These are phyloP conservation scores for Ogataea henricii DNA, from an alignment of 805 yeast genomes.

Conservation along the genomic window DNA sequence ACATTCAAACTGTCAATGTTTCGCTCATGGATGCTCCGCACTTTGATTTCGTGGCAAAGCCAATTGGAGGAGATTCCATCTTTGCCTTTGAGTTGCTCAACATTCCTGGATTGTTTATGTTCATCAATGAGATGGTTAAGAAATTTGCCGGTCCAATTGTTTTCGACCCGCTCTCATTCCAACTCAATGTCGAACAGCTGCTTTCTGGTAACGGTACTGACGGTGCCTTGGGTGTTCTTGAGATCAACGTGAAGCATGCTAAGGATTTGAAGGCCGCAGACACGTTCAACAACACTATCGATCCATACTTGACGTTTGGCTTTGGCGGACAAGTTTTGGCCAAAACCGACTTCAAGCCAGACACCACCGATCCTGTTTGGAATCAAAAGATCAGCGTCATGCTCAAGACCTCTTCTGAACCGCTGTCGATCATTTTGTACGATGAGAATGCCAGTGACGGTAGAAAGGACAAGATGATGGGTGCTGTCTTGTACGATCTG, in stretches of 20 bases:
- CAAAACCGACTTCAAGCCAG: conserved; percentile 65
- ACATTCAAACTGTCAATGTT: conserved; percentile 85
- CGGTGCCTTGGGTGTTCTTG: conserved; percentile 85
- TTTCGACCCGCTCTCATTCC: conserved; percentile 88
- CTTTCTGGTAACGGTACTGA: conserved; percentile 78
- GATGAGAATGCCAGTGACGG: conserved; percentile 70
- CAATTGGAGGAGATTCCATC: conserved; percentile 74
- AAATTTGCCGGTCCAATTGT: conserved; percentile 88
- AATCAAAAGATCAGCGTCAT: conserved; percentile 74
- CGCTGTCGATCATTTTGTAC: conserved; percentile 66
- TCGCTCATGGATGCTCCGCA: conserved; percentile 85
- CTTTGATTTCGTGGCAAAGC: conserved; percentile 78
- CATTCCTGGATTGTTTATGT: conserved; percentile 82
- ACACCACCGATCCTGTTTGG: conserved; percentile 79
- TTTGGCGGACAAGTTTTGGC: conserved; percentile 60
- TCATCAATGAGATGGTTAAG: conserved; percentile 81
- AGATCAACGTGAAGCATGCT: conserved; percentile 67
- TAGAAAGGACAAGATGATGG: conserved; percentile 76
- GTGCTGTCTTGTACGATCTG: conserved; percentile 72
- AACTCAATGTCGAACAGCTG: conserved; percentile 87
- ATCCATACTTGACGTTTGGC: conserved; percentile 83
- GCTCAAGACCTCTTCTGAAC: conserved; percentile 76
- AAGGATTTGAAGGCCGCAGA: conserved; percentile 68
- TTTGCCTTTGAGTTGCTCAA: conserved; percentile 87
- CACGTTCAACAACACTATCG: conserved; percentile 74